phyloP scores from a whole-genome alignment of 768 basidiomycete species.

The Kwoniella dendrophila region DNA sequence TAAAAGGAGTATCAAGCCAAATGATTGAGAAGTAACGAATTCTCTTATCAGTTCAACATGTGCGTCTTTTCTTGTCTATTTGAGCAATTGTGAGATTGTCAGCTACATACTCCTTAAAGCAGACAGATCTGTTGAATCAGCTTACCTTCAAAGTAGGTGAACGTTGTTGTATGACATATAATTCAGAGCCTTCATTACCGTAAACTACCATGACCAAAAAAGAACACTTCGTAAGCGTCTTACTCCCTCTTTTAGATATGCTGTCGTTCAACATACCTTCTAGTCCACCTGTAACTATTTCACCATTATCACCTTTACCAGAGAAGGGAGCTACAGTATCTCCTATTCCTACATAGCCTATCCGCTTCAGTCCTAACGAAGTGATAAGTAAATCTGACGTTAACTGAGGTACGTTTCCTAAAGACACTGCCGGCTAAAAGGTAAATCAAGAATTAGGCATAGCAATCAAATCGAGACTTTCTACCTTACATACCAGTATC shows the following conservation, averaged over 20 bases:
- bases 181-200: constrained; percentile 60
- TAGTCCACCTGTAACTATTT: constrained; percentile 71
- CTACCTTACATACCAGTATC: constrained; percentile 10
- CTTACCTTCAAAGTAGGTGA: constrained; percentile 76
- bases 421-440: constrained; percentile 22
- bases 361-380: constrained; percentile 64
- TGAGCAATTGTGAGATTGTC: not conserved
- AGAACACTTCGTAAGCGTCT: constrained; percentile 9
- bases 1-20: constrained; percentile 66
- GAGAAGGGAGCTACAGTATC: constrained; percentile 69
- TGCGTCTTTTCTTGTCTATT: constrained; percentile 68
- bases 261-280: constrained; percentile 64
- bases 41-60: constrained; percentile 65
- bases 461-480: not conserved
- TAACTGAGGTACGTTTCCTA: constrained; percentile 60
- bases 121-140: not conserved
- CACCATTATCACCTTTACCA: constrained; percentile 67
- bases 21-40: constrained; percentile 63
- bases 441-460: not conserved
- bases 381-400: constrained; percentile 73
- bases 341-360: constrained; percentile 67
- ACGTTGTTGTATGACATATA: constrained; percentile 75
- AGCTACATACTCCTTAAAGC: not conserved
- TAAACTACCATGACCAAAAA: constrained; percentile 69
- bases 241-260: not conserved